Evolutionary conservation across 108 stramenopile species (phyloP).

Genomic region (Hondaea fermentalgiana): DNA sequence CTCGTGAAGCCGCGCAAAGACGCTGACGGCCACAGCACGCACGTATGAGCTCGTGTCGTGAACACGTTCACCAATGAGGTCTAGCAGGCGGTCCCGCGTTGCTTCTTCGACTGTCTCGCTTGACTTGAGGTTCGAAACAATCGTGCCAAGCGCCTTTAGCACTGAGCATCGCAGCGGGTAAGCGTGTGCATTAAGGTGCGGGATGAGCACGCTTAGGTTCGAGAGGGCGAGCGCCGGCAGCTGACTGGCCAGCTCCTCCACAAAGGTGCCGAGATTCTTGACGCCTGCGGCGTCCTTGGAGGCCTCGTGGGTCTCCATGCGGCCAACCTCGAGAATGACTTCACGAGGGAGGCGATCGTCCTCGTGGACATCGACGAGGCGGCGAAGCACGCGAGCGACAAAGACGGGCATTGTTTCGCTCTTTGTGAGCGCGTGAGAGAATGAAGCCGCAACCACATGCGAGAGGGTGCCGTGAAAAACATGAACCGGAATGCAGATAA

Average conservation of each 20-base stretch:
- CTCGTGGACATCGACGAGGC: neutral
- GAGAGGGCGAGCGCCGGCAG: neutral
- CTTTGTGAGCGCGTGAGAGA: neutral
- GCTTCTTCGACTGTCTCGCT: neutral
- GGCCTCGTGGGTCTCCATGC: neutral
- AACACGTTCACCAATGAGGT: neutral
- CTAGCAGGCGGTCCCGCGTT: neutral
- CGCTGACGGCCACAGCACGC: neutral
- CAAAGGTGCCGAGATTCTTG: neutral
- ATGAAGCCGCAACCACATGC: neutral
- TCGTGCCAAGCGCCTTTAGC: neutral
- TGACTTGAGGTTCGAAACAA: neutral
- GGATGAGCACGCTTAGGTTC: slow-evolving; percentile 5
- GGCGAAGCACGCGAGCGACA: neutral
- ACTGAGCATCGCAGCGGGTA: slow-evolving; percentile 17
- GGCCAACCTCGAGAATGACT: neutral
- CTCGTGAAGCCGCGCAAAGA: neutral
- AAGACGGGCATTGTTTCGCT: neutral
- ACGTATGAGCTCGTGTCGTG: slow-evolving; percentile 18
- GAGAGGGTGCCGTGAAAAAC: neutral
- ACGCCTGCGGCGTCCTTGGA: neutral
- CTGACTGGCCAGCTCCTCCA: neutral
- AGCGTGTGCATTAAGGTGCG: neutral
- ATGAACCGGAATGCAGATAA: neutral
- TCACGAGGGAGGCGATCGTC: neutral